Evolutionary conservation across 2,329 filamentous ascomycete genomes (phyloP), one percentile per base, ranked within the genome.

Genomic region (Penicillium occitanis): DNA sequence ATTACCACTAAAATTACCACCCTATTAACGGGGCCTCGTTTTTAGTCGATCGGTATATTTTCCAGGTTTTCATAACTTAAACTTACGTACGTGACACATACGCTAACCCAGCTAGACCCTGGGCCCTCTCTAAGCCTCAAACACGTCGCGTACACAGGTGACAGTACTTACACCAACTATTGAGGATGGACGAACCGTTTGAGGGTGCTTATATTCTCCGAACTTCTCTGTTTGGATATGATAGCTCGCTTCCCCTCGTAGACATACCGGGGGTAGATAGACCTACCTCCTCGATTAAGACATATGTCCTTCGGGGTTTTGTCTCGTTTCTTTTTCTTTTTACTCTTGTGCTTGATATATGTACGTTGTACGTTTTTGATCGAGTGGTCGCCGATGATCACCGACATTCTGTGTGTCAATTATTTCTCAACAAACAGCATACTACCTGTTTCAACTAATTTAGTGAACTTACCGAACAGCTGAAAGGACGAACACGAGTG

Each of bases 61-160:
- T 19, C 19, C 19, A 19, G 19, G 19, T 19, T 19, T 19, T 19
- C 19, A 19, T 19, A 19, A 19, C 19, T 19, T 19, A 19, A 35
- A 11, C 30, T 8, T 53, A 10, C 17, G 14, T 57, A 37, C 30
- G 28, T 19, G 30, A 55, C 30, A 51, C 13, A 28, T 17, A 53
- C 60, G 14, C 60, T 53, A 51, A 28, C 13, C 17, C 5, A 33
- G 46, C 46, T 28, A 53, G 46, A 53, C 46, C 44, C 28, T 10
- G 60, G n/a, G n/a, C 60, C 13, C 22, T 33, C 25, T 62, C 33
- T 62, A 62, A 53, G 60, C 60, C 60, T 62, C 19, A 53, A 37
- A 25, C 14, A 40, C 17, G 48, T 14, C 14, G 30, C 28, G 17
- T 30, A 33, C 25, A 33, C 11, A 33, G 5, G 25, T 25, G 3